Evolutionary conservation across 2,329 filamentous ascomycete species (phyloP), one percentile per base, ranked within the genome.

Genomic region (Nannizziopsis barbatae): DNA sequence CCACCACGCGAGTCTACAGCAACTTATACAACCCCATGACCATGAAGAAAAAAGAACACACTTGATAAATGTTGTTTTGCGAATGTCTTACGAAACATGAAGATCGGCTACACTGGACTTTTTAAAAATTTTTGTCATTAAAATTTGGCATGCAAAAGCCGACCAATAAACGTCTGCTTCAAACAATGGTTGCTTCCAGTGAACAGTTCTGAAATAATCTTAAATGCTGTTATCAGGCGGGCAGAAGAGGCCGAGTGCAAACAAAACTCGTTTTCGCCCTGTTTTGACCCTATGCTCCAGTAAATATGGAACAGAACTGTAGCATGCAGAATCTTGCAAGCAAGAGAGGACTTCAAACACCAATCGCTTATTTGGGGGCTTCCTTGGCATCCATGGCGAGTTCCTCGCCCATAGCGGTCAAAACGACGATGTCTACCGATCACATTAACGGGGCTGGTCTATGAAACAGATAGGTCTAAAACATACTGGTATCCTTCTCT

Each of bases 321-420:
- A 48, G 31, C 11, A 18, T 12, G 20, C 31, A 32, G 31, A 36
- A 37, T 42, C 39, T 42, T 42, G 37, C 45, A 48, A 32, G 33
- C 30, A 22, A 20, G 37, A 12, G 38, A 18, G 30, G 42, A 45
- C n/a, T 36, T 22, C 18, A 39, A 42, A 5, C 18, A 12, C 18
- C 11, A 17, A 9, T 12, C 22, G 33, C 32, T 49, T 48, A 48
- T 44, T 49, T 49, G 9, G 85, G 81, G 70, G 86, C 86, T 75
- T 95, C 89, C 82, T 96, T 96, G 73, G 82, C 84, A 68, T 95
- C 89, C 68, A 95, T 83, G 65, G 83, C 84, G 62, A 78, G 74
- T 79, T 96, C 86, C 75, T 98, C 90, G 67, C 86, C 86, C 92
- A 98, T 98, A 68, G 92, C 81, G 63, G 86, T 86, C 67, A 94